Conservation (phyloP, 257 asterid genomes). For the Perilla frutescens region DNA sequence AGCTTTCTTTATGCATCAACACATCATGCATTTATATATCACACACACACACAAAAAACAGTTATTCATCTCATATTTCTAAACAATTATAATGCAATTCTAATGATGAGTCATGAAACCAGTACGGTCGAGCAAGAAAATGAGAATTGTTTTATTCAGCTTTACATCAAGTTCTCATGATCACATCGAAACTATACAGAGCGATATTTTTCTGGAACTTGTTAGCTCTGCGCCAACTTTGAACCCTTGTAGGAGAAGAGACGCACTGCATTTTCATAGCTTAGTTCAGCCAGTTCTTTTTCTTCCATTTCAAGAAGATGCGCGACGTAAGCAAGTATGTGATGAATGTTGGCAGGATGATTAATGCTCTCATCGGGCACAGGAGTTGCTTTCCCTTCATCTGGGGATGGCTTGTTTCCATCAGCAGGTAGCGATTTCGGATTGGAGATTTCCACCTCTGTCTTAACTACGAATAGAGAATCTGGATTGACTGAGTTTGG, state of each 20-base stretch:
- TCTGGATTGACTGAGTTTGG: constrained; percentile 47
- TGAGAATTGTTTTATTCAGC: not conserved
- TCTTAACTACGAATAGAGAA: constrained; percentile 47
- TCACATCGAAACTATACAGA: not conserved
- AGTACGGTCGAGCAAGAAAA: not conserved
- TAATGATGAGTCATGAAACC: not conserved
- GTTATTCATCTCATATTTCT: not conserved
- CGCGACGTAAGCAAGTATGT: constrained; percentile 75
- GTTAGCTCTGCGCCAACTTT: constrained; percentile 47
- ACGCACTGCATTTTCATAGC: constrained; percentile 67
- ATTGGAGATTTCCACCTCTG: constrained; percentile 28
- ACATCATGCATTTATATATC: no score
- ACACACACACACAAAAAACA: no score
- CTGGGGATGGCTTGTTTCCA: constrained; percentile 30
- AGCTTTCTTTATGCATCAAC: not conserved
- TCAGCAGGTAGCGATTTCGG: constrained; percentile 26
- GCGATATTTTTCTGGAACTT: not conserved
- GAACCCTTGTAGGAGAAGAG: constrained; percentile 88
- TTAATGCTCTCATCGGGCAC: constrained; percentile 48
- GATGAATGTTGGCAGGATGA: constrained; percentile 91
- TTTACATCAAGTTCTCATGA: not conserved
- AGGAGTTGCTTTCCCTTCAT: constrained; percentile 22
- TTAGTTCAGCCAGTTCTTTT: constrained; percentile 68
- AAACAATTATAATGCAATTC: not conserved
- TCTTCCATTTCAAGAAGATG: constrained; percentile 63